Evolutionary conservation across 2,329 filamentous ascomycete genomes (phyloP).

Genomic region (Fusarium pseudonygamai): DNA sequence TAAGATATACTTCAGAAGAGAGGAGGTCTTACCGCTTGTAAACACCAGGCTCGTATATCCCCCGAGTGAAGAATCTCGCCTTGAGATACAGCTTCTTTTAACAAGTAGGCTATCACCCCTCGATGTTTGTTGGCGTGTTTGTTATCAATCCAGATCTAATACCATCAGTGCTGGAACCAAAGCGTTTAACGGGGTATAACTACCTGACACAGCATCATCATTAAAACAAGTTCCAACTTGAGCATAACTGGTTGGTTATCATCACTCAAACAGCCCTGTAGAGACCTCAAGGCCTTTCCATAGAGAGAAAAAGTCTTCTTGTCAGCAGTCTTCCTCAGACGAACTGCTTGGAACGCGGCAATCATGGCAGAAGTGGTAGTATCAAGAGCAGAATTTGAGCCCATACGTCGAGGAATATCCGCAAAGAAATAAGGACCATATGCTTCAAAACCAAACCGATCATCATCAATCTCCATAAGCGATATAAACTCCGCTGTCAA

Average conservation of each 20-base stretch:
- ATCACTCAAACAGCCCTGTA: conserved; percentile 9
- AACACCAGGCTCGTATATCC: conserved; percentile 7
- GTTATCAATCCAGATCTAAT: conserved; percentile 21
- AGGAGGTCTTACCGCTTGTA: background rate
- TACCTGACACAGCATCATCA: conserved; percentile 25
- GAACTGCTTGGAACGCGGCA: conserved; percentile 1
- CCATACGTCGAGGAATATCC: conserved; percentile 9
- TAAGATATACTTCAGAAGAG: accelerated
- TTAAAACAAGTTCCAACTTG: conserved; percentile 16
- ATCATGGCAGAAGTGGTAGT: conserved; percentile 3
- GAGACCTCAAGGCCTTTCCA: conserved; percentile 4
- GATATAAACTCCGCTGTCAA: background rate
- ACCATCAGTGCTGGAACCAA: background rate
- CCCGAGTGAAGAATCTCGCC: background rate
- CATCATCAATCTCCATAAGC: conserved; percentile 15
- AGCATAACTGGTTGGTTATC: background rate
- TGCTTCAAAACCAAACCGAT: conserved; percentile 1
- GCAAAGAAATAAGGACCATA: conserved; percentile 10
- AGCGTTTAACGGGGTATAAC: accelerated
- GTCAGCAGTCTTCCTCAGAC: background rate
- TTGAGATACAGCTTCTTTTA: conserved; percentile 6
- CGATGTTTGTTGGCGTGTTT: conserved; percentile 16
- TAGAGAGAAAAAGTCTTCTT: background rate
- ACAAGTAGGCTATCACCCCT: background rate
- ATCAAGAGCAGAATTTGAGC: conserved; percentile 5